phyloP scores from a whole-genome alignment of 495 filamentous ascomycete species.

The Annulohypoxylon maeteangense region DNA sequence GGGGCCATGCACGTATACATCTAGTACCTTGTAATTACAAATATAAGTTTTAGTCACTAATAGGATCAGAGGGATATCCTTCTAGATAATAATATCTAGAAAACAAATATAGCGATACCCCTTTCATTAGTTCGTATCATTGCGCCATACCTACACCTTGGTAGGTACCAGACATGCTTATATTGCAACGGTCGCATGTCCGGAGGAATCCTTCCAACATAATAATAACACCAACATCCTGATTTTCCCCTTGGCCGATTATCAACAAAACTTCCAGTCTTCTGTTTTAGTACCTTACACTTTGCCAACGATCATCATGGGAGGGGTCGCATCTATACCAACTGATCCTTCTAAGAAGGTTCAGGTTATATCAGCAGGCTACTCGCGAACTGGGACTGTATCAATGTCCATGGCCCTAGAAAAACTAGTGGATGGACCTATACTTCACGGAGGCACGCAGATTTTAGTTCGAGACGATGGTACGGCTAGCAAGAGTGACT shows the following conservation, averaged over 20 bases:
- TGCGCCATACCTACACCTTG: background rate
- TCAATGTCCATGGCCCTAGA: slow-evolving; percentile 59
- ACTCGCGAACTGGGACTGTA: slow-evolving; percentile 63
- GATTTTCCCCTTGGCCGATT: background rate
- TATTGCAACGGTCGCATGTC: background rate
- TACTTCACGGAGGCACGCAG: slow-evolving; percentile 53
- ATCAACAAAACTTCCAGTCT: background rate
- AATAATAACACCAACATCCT: background rate
- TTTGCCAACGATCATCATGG: slow-evolving; percentile 34
- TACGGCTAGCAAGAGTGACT: slow-evolving; percentile 11
- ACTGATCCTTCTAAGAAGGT: slow-evolving; percentile 48
- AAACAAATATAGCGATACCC: background rate
- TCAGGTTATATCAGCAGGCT: slow-evolving; percentile 63
- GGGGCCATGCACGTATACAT: slow-evolving; percentile 4
- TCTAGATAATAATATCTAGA: background rate
- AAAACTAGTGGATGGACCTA: slow-evolving; percentile 56
- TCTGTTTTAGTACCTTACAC: background rate
- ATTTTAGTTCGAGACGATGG: slow-evolving; percentile 47
- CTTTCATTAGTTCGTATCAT: background rate
- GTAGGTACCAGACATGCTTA: background rate
- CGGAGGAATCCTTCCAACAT: background rate
- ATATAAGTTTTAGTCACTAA: background rate
- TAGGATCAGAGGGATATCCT: background rate
- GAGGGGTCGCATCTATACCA: slow-evolving; percentile 48
- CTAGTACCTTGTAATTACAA: background rate